Conservation (phyloP, 1,284 basidiomycete genomes). For the Heterobasidion occidentale region DNA sequence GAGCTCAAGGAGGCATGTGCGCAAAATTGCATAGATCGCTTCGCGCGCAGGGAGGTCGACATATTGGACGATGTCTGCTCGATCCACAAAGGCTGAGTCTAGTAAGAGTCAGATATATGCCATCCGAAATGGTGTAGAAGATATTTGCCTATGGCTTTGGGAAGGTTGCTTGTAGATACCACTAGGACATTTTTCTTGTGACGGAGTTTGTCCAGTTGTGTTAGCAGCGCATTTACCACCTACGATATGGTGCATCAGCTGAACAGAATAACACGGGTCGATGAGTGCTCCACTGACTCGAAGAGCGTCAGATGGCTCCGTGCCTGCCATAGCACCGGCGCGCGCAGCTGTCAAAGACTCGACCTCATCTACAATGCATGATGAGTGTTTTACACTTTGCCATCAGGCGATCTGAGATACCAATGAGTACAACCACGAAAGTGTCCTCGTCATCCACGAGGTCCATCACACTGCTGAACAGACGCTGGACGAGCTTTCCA, state of each 20-base stretch:
- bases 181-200: conserved; percentile 90
- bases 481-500: conserved; percentile 92
- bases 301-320: conserved; percentile 93
- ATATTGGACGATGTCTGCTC: conserved; percentile 95
- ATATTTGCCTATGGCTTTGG: conserved; percentile 81
- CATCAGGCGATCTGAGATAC: conserved; percentile 27
- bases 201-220: conserved; percentile 94
- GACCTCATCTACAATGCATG: conserved; percentile 71
- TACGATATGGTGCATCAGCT: conserved; percentile 21
- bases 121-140: neutral
- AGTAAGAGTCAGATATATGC: neutral
- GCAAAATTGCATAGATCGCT: conserved; percentile 92
- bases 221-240: conserved; percentile 97
- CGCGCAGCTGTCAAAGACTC: conserved; percentile 93
- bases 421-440: conserved; percentile 94
- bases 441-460: conserved; percentile 84
- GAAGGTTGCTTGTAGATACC: conserved; percentile 95
- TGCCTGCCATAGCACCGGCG: conserved; percentile 89
- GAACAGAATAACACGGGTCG: neutral
- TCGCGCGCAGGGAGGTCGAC: conserved; percentile 85
- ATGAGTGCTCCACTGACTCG: conserved; percentile 44
- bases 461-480: conserved; percentile 86
- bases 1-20: conserved; percentile 78
- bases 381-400: conserved; percentile 1
- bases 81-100: conserved; percentile 95